Conservation (phyloP, 257 asterid genomes). For the Marsdenia floribunda region DNA sequence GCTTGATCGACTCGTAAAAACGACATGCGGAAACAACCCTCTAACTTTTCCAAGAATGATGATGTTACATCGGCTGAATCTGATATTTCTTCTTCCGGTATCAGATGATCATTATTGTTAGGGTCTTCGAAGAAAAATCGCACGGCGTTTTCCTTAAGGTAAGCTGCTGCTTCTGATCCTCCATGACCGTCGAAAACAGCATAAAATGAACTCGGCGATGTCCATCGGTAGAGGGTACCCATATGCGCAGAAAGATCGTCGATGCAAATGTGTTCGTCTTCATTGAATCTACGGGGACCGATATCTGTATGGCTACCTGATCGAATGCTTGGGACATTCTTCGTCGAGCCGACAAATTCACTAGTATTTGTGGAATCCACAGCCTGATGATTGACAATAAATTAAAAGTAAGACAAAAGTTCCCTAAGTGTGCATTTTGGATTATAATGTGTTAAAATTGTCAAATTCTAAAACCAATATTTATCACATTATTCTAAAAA, state of each 20-base stretch:
- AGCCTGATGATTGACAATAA: slow-evolving; percentile 38
- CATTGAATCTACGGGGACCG: slow-evolving; percentile 77
- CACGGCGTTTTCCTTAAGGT: slow-evolving; percentile 57
- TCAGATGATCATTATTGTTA: slow-evolving; percentile 25
- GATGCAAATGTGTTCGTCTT: slow-evolving; percentile 71
- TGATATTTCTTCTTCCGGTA: slow-evolving; percentile 40
- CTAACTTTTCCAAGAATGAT: slow-evolving; percentile 50
- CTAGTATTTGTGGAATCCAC: slow-evolving; percentile 53
- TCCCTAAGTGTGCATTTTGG: too few species aligned
- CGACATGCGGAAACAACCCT: slow-evolving; percentile 47
- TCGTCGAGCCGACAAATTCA: slow-evolving; percentile 24
- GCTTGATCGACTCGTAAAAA: slow-evolving; percentile 71
- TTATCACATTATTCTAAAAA: too few species aligned
- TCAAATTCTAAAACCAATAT: too few species aligned
- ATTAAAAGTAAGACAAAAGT: slow-evolving; percentile 11
- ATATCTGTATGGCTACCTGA: slow-evolving; percentile 86
- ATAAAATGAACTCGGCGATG: slow-evolving; percentile 66
- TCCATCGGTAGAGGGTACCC: slow-evolving; percentile 55
- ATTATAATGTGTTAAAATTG: too few species aligned
- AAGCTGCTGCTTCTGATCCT: slow-evolving; percentile 75
- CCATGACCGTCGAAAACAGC: slow-evolving; percentile 97
- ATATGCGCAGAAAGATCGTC: slow-evolving; percentile 63
- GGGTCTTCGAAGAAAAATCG: slow-evolving; percentile 58
- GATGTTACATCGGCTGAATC: slow-evolving; percentile 35
- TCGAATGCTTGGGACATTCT: slow-evolving; percentile 39